Base-by-base conservation (phyloP, 495 filamentous ascomycete genomes). In the Hypoxylon fragiforme region DNA sequence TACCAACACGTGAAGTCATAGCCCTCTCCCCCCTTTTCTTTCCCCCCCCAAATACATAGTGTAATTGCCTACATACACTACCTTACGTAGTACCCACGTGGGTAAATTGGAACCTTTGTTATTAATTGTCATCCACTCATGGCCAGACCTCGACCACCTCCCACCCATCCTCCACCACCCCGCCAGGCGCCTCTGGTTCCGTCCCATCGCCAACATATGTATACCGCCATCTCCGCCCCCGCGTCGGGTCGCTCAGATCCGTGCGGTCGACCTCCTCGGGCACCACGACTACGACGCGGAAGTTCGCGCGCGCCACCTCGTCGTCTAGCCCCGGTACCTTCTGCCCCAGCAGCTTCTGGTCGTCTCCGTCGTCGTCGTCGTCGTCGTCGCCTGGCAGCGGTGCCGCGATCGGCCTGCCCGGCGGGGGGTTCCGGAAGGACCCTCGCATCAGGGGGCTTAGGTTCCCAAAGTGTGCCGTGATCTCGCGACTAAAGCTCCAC, bases 391-490 rank as follows among this genome's bases (percentile, higher is more conserved):
- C n/a, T n/a, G n/a, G n/a, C n/a, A n/a, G n/a, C n/a, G 69, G 70
- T 65, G 54, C 35, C 75, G 64, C 42, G 70, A 78, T 42, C 14
- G 83, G 81, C 20, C 66, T 73, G 0, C 92, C 92, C 1, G 94
- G 89, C 16, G 84, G 80, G 32, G 94, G 94, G 35, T 80, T 85
- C 47, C 76, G 80, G 66, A 95, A 96, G n/a, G 82, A 76, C 54
- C 88, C 89, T 63, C 88, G 72, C 82, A 91, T 86, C 4, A 77
- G 68, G 11, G 92, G 92, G 19, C 79, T 83, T 64, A 91, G 72
- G 67, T 95, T 95, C 11, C 87, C 91, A 79, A 96, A 97, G 73
- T 92, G 89, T 57, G 81, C 85, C 52, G 85, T 88, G 34, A 97
- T 70, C 70, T 95, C 90, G 55, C 75, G 86, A 28, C 73, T 74